These are phyloP conservation scores for Mucor circinelloides DNA, from an alignment of 371 early-diverging fungal genomes.

Conservation along the genomic window DNA sequence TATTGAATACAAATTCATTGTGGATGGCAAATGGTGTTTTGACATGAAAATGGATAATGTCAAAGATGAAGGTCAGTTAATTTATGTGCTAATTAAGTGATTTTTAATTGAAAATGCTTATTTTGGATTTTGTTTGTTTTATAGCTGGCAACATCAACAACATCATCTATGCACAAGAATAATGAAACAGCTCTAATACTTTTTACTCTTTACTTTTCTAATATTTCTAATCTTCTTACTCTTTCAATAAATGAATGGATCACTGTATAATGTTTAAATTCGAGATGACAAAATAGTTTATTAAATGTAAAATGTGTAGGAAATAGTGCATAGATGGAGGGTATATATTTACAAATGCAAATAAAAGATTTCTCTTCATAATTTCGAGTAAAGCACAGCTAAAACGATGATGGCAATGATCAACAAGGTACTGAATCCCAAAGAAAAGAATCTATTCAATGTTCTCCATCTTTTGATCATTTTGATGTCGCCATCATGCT, in stretches of 20 bases:
- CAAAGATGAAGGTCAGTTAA: background rate
- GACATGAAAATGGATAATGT: constrained; percentile 26
- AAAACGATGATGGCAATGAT: constrained; percentile 35
- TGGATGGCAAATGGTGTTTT: constrained; percentile 49
- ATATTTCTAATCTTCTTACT: background rate
- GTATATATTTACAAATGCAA: background rate
- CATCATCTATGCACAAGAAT: constrained; percentile 24
- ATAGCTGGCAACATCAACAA: constrained; percentile 44
- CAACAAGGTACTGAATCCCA: constrained; percentile 41
- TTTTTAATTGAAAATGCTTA: background rate
- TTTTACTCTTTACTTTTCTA: background rate
- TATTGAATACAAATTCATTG: constrained; percentile 44
- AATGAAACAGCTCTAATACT: background rate
- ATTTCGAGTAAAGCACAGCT: constrained; percentile 20
- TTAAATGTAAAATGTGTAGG: background rate
- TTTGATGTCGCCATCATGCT: constrained; percentile 23
- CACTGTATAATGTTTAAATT: no score
- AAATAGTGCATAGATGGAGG: background rate
- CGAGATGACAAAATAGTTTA: background rate
- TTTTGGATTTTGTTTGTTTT: background rate
- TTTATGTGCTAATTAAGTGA: background rate
- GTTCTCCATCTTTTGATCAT: constrained; percentile 43
- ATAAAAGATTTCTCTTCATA: background rate
- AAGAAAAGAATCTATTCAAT: constrained; percentile 37
- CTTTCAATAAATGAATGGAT: no score